phyloP scores from a whole-genome alignment of 176 grass and related monocot genomes.

The Cocos nucifera region DNA sequence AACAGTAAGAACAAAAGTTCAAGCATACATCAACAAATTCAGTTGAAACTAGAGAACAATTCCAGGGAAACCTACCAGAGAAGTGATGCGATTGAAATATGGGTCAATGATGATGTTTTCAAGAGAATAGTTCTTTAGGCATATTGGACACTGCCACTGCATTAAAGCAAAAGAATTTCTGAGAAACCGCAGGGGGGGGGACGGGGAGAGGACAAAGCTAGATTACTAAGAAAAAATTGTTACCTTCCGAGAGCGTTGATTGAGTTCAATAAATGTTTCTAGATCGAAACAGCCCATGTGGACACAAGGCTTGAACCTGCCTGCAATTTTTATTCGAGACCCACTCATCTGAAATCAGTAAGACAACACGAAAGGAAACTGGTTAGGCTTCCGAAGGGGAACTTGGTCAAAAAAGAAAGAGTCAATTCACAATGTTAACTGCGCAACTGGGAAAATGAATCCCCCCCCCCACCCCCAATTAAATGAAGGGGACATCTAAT shows the following conservation, averaged over 20 bases:
- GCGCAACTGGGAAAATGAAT: too few relatives aligned
- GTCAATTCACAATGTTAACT: too few relatives aligned
- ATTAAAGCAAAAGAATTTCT: constrained; percentile 13
- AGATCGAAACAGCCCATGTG: constrained; percentile 97
- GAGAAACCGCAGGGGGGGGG: neutral
- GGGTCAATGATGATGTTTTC: constrained; percentile 83
- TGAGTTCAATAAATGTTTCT: constrained; percentile 87
- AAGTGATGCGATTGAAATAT: constrained; percentile 85
- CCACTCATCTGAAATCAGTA: constrained; percentile 51
- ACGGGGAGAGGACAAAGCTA: neutral
- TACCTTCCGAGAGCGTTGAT: constrained; percentile 79
- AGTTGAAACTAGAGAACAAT: neutral
- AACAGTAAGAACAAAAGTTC: constrained; percentile 23
- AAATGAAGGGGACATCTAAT: too few relatives aligned
- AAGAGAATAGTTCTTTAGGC: constrained; percentile 76
- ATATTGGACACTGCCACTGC: constrained; percentile 98
- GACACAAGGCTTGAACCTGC: constrained; percentile 80
- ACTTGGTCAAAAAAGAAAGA: too few relatives aligned
- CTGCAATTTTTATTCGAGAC: constrained; percentile 72
- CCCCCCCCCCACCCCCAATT: too few relatives aligned
- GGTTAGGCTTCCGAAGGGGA: too few relatives aligned
- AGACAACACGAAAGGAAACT: too few relatives aligned
- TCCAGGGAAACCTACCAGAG: constrained; percentile 50
- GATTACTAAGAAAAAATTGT: constrained; percentile 9
- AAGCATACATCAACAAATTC: too few relatives aligned